phyloP scores from a whole-genome alignment of 1,284 basidiomycete genomes.

The Ustilago lituana region DNA sequence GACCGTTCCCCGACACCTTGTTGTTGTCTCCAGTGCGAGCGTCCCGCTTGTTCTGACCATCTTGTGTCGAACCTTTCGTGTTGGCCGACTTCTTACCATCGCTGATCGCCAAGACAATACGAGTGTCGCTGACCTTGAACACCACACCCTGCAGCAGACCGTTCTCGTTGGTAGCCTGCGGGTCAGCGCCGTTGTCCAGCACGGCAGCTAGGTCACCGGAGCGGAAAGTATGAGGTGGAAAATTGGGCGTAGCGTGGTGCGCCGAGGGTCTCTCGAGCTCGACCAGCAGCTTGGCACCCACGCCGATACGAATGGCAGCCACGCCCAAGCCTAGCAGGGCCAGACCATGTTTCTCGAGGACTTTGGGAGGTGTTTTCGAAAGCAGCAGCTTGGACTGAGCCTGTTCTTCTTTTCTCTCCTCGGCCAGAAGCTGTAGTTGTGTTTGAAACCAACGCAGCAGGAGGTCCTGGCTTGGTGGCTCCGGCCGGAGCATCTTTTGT shows the following conservation, averaged over 20 bases:
- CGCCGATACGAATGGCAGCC: slow-evolving; percentile 77
- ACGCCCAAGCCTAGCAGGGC: slow-evolving; percentile 80
- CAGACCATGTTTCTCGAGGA: slow-evolving; percentile 87
- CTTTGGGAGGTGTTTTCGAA: slow-evolving; percentile 82
- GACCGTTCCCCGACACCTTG: slow-evolving; percentile 72
- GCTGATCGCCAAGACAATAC: slow-evolving; percentile 30
- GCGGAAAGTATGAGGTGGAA: slow-evolving; percentile 88
- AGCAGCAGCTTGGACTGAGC: slow-evolving; percentile 81
- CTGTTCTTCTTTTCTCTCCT: slow-evolving; percentile 83
- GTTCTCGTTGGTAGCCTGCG: slow-evolving; percentile 25
- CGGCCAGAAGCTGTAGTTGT: slow-evolving; percentile 76
- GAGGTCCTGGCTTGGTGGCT: slow-evolving; percentile 35
- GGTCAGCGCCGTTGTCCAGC: slow-evolving; percentile 72
- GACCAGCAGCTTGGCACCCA: slow-evolving; percentile 90
- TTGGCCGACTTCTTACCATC: slow-evolving; percentile 18
- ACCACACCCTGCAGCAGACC: slow-evolving; percentile 41
- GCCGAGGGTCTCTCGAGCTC: slow-evolving; percentile 85
- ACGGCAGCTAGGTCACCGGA: slow-evolving; percentile 84
- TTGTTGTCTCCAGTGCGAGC: slow-evolving; percentile 64
- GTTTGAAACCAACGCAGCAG: slow-evolving; percentile 75
- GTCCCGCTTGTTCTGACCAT: slow-evolving; percentile 31
- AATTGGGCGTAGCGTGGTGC: slow-evolving; percentile 76
- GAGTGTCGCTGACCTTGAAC: slow-evolving; percentile 32
- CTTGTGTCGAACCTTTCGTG: neutral
- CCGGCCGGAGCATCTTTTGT: slow-evolving; percentile 24